Conservation (phyloP, 2,329 filamentous ascomycete genomes). For the Apiospora marii region DNA sequence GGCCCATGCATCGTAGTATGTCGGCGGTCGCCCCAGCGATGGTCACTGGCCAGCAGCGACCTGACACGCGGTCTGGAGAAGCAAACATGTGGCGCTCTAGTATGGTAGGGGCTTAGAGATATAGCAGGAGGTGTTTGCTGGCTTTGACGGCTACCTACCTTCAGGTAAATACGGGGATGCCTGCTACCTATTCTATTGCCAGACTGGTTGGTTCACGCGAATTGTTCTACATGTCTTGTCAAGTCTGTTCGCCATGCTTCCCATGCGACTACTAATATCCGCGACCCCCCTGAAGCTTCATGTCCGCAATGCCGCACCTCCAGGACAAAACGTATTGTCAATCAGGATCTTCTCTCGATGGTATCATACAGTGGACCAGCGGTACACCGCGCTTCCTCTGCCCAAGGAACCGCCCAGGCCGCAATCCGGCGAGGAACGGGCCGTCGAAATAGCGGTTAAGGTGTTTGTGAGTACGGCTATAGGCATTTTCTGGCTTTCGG, state of each 20-base stretch:
- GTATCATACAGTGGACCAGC: too few relatives aligned
- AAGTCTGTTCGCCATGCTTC: neutral
- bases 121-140: neutral
- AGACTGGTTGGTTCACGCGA: neutral
- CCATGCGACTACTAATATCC: neutral
- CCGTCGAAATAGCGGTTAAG: too few relatives aligned
- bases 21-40: too few relatives aligned
- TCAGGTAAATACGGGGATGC: neutral
- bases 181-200: neutral
- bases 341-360: neutral
- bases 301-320: neutral
- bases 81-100: neutral
- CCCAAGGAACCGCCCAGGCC: too few relatives aligned
- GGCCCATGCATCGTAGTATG: neutral
- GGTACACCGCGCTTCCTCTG: too few relatives aligned
- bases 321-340: neutral
- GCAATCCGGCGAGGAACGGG: too few relatives aligned
- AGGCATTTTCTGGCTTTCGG: too few relatives aligned
- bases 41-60: neutral
- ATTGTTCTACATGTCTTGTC: neutral
- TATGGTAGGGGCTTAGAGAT: neutral
- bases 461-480: too few relatives aligned
- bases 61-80: neutral
- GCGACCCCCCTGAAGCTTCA: neutral
- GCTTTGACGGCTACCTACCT: neutral